Base-by-base conservation (phyloP, 1,139 yeast genomes). In the Blastobotrys elegans region DNA sequence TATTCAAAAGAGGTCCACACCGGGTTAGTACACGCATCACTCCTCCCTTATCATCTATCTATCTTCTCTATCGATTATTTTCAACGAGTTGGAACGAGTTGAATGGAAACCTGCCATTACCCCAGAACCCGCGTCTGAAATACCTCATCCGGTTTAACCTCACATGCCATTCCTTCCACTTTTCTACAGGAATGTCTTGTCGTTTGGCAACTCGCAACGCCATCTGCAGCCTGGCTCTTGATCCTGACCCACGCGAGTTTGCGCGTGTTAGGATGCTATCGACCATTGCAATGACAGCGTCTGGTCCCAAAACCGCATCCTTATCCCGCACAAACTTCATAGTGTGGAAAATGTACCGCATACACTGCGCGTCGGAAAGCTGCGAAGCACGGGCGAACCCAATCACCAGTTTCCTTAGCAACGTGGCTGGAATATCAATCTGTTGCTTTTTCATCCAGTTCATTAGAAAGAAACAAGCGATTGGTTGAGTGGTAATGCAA, bases 141-240 rank as follows among this genome's bases (percentile, higher is more conserved):
- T 33, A 41, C 13, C 54, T 51, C 62, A 59, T 57, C 7, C 18
- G 40, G 26, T 47, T 44, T 5, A 59, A 46, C 11, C 37, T 32
- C 6, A 24, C 40, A 13, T 47, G 35, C 63, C 63, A 59, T 8
- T 33, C 16, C 30, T 7, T 39, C 44, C 31, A 58, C 51, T 16
- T 24, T 26, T 14, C 29, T 26, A 11, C 40, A 47, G 5, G 50
- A 29, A 8, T 56, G 58, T 13, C 56, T 55, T 10, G 39, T 13
- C 20, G 26, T 16, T 45, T 45, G 11, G 61, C 59, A 2, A 59
- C 33, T 2, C 44, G 50, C 14, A 59, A 47, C 4, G 59, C 60
- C 60, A 59, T 54, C 20, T 49, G 45, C 24, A 59, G 53, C 2
- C 62, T 51, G 13, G 31, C 35, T 1, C 54, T 48, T 16, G 57